Conservation (phyloP, 78 protist genomes). For the Capsaspora owczarzaki region DNA sequence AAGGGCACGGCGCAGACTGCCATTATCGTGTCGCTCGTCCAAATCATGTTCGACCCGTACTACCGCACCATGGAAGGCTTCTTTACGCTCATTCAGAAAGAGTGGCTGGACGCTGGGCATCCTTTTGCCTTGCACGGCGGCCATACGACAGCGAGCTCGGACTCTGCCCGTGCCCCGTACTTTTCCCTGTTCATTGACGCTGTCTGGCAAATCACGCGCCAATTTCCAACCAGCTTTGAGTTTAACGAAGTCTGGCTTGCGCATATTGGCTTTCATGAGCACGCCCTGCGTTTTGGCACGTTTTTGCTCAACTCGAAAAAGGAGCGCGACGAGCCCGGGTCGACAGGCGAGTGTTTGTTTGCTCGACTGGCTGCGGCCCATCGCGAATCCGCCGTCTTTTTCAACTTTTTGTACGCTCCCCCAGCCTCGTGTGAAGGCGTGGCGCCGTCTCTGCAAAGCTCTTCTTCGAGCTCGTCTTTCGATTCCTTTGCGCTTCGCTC, state of each 20-base stretch:
- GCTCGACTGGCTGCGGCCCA: too few species aligned
- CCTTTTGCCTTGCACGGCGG: slow-evolving; percentile 47
- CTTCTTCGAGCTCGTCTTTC: too few species aligned
- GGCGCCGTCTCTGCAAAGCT: too few species aligned
- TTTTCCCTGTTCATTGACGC: slow-evolving; percentile 48
- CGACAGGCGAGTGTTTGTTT: too few species aligned
- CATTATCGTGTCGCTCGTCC: slow-evolving; percentile 30
- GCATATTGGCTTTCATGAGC: slow-evolving; percentile 13
- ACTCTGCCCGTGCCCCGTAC: slow-evolving; percentile 12
- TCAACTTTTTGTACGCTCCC: too few species aligned
- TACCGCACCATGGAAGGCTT: slow-evolving; percentile 85
- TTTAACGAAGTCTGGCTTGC: slow-evolving; percentile 32
- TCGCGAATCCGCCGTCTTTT: too few species aligned
- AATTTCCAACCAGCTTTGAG: slow-evolving; percentile 41
- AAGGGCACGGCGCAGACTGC: background rate
- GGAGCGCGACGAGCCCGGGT: slow-evolving; percentile 23
- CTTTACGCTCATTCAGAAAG: slow-evolving; percentile 77
- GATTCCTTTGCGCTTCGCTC: too few species aligned
- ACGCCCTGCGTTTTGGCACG: slow-evolving; percentile 30
- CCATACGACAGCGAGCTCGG: background rate
- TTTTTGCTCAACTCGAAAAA: slow-evolving; percentile 20
- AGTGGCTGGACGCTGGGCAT: slow-evolving; percentile 87
- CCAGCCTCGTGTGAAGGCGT: too few species aligned
- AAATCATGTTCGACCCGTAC: slow-evolving; percentile 73
- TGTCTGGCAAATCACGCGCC: slow-evolving; percentile 32